phyloP scores from a whole-genome alignment of 257 asterid species.

The Marsdenia floribunda region DNA sequence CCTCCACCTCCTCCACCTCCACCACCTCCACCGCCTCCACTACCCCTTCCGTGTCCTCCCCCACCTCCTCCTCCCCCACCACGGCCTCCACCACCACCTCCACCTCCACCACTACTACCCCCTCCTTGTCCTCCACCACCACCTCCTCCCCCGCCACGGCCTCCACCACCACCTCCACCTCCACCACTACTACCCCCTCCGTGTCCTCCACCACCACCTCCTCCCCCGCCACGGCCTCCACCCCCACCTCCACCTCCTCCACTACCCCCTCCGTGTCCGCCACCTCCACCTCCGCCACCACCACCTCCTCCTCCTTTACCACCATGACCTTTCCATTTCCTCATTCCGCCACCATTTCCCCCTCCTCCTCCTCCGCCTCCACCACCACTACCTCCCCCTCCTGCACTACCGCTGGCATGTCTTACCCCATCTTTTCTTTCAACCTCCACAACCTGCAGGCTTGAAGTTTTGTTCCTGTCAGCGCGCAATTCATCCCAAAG shows the following conservation, averaged over 20 bases:
- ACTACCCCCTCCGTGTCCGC: background rate
- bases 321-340: slow-evolving; percentile 14
- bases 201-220: background rate
- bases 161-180: background rate
- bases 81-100: background rate
- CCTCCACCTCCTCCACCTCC: background rate
- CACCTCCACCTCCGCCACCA: background rate
- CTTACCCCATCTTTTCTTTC: slow-evolving; percentile 12
- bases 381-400: slow-evolving; percentile 5
- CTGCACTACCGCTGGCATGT: background rate
- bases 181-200: background rate
- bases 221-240: background rate
- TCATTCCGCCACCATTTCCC: background rate
- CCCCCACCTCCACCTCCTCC: background rate
- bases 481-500: background rate
- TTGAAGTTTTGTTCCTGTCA: slow-evolving; percentile 20
- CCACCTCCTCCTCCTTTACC: slow-evolving; percentile 9
- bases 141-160: background rate
- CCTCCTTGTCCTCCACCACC: slow-evolving; percentile 21
- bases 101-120: slow-evolving; percentile 28
- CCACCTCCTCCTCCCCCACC: background rate
- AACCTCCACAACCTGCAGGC: slow-evolving; percentile 11
- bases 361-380: slow-evolving; percentile 9
- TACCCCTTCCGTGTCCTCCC: background rate
- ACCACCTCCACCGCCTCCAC: background rate